phyloP scores from a whole-genome alignment of 495 filamentous ascomycete genomes.

The Chaetomium tenue region DNA sequence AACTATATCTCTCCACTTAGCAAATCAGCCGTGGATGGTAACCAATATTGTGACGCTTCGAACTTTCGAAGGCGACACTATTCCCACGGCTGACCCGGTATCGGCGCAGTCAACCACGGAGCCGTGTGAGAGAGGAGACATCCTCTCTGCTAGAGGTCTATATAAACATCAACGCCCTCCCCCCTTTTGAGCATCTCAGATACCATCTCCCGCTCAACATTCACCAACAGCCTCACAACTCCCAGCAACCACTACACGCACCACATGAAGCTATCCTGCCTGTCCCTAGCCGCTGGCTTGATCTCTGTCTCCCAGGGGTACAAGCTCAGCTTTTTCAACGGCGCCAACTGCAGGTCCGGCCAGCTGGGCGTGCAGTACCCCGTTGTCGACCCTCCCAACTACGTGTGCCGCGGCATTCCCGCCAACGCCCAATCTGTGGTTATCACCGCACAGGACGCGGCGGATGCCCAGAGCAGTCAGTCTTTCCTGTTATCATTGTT shows the following conservation, averaged over 20 bases:
- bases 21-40: no score
- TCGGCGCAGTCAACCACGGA: no score
- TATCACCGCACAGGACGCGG: not conserved
- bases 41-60: no score
- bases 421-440: slow-evolving; percentile 6
- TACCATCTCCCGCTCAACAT: no score
- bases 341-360: not conserved
- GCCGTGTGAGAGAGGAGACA: no score
- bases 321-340: slow-evolving; percentile 2
- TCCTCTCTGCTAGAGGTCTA: no score
- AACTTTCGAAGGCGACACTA: no score
- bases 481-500: not conserved
- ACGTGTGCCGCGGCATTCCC: slow-evolving; percentile 8
- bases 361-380: not conserved
- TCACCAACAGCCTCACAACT: no score
- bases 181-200: no score
- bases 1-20: no score
- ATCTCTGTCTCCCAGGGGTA: not conserved
- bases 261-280: not conserved
- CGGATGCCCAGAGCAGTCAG: not conserved
- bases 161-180: no score
- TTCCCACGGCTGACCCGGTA: no score
- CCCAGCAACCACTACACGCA: not conserved
- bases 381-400: slow-evolving; percentile 10
- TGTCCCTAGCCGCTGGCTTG: not conserved